Base-by-base conservation (phyloP, 164 flowering plant genomes). In the Vitis rupestris region DNA sequence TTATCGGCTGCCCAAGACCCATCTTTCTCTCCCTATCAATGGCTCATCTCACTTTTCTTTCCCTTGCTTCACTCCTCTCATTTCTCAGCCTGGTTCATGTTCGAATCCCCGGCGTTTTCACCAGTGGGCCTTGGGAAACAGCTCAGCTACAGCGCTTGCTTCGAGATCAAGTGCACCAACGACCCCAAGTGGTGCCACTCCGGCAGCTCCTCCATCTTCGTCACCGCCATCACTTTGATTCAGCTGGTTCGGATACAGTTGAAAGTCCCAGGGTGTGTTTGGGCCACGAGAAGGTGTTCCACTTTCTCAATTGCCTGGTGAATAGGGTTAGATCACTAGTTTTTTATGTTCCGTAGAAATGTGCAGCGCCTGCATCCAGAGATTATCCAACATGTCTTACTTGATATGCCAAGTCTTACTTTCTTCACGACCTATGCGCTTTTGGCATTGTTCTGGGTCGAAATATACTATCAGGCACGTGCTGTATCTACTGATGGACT, bases 391-490 rank as follows among this genome's bases (percentile, higher is more conserved):
- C 97, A 92, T 74, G 71, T 91, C 56, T 71, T 94, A 84, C 97
- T 94, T 73, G 99, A 91, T 75, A 66, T 88, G 87, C 97, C 99
- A 30, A 85, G 94, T 70, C 97, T 94, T 71, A 87, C 83, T 59
- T 92, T 94, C 83, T 94, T 92, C 86, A 92, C 97, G 1, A 94
- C 99, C 0, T 94, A 90, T 79, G 97, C 94, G 0, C 93, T 94
- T 52, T 69, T 94, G 76, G 96, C 92, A 73, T 74, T 94, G 63
- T 94, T 94, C 80, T 94, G 99, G 99, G 99, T 97, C 27, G 99
- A 94, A 69, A 94, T 94, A 70, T 92, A 94, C 75, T 91, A 92
- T 77, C 99, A 94, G 99, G 99, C 98, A 65, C 90, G 98, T 62
- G 90, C 90, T 70, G 90, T 87, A 64, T 87, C 97, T 59, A 92